Evolutionary conservation across 2,329 filamentous ascomycete genomes (phyloP), one percentile per base, ranked within the genome.

Genomic region (Cytospora schulzeri): DNA sequence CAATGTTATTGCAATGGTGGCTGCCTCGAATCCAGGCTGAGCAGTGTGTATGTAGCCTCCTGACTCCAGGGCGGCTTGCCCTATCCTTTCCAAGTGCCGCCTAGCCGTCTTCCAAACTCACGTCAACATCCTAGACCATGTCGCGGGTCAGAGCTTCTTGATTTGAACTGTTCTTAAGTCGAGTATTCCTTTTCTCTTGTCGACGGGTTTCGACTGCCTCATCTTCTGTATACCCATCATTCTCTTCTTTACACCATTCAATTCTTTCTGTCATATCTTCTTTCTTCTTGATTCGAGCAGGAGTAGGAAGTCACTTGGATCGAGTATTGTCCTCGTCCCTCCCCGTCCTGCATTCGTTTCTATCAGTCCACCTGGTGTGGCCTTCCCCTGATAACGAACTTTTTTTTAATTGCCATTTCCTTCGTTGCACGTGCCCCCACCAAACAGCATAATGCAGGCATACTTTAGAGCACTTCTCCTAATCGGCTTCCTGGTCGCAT

Each of bases 401-500:
- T 28, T 28, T 9, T 26, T 51, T 48, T 38, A 54, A 29, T 65
- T 69, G 64, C 50, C 67, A 38, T 60, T 58, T 56, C 38, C 31
- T 41, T 24, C 60, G n/a, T n/a, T n/a, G n/a, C n/a, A n/a, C n/a
- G n/a, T 17, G 3, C n/a, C 4, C 51, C n/a, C 24, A 28, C 17
- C 26, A 50, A 57, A 52, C 58, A 33, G 8, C 67, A 72, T 19
- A 12, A 73, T 73, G 71, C 71, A 68, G 54, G 69, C 70, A 8
- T 61, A 69, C 5, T 52, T 73, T 35, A 70, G 67, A 59, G 29
- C 71, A 3, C 57, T 76, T 63, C 68, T 82, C 68, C 70, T 84
- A 65, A 71, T 83, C 67, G 77, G 80, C 73, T 73, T 86, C 65
- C 72, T 85, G 69, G 77, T 81, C 62, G 70, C 81, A 51, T 70